Evolutionary conservation across 2,329 filamentous ascomycete species (phyloP).

Genomic region (Daldinia sp.): DNA sequence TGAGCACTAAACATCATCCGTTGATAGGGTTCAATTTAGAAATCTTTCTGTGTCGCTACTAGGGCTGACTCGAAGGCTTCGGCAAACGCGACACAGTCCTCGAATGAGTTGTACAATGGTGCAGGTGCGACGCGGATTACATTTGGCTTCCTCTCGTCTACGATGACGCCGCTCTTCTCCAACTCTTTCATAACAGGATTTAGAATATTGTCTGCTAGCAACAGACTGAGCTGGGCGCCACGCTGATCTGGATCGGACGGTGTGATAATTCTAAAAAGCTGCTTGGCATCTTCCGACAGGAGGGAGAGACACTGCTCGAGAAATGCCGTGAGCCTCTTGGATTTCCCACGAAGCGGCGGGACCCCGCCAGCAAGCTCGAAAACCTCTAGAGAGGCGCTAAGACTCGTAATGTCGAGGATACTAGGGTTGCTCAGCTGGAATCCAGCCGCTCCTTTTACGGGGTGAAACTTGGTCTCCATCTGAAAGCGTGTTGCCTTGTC

Average conservation of each 20-base stretch:
- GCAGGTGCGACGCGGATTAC: conserved; percentile 78
- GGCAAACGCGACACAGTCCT: conserved; percentile 69
- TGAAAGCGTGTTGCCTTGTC: conserved; percentile 73
- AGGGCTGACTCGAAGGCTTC: conserved; percentile 49
- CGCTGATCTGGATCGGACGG: conserved; percentile 69
- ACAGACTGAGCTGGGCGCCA: conserved; percentile 74
- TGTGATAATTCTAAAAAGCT: conserved; percentile 68
- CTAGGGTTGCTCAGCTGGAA: conserved; percentile 82
- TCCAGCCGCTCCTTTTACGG: conserved; percentile 75
- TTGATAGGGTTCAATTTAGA: not conserved
- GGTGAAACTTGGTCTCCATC: conserved; percentile 80
- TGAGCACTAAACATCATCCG: not conserved
- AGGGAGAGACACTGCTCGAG: conserved; percentile 67
- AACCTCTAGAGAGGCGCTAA: conserved; percentile 74
- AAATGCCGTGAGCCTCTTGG: conserved; percentile 71
- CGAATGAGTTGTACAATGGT: conserved; percentile 77
- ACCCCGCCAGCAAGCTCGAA: conserved; percentile 72
- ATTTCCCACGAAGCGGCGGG: conserved; percentile 69
- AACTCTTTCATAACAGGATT: conserved; percentile 68
- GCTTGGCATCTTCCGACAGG: conserved; percentile 47
- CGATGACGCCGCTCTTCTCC: conserved; percentile 68
- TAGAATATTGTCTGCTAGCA: conserved; percentile 67
- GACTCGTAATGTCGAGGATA: conserved; percentile 75
- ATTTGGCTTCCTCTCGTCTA: conserved; percentile 79
- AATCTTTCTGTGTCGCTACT: conserved; percentile 35